Evolutionary conservation across 2,329 filamentous ascomycete genomes (phyloP), one percentile per base, ranked within the genome.

Genomic region (Microcera coccophila): DNA sequence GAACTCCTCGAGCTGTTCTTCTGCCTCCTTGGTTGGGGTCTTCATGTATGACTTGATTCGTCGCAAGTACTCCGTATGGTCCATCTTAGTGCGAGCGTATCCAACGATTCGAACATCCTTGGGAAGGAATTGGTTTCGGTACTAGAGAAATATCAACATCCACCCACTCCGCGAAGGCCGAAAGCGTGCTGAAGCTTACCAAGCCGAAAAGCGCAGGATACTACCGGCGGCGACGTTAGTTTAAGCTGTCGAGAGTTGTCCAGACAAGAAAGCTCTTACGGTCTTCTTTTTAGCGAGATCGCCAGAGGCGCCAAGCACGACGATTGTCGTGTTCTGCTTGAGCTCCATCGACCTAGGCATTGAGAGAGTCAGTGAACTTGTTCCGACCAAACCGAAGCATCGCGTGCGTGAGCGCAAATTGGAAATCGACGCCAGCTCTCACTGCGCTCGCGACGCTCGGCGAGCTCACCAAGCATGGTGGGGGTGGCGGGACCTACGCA

Each of bases 211-310:
- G 83, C 47, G 93, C 93, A 55, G 93, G 93, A 74, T 95, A 98
- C 87, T 95, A 49, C 51, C 32, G 28, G 40, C 32, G 40, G 41
- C 36, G 41, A 47, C 38, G 50, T 60, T 52, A 59, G 57, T 52
- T 44, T 38, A 48, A 36, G 38, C 15, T 36, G 29, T 35, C 26
- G 33, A 26, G 46, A 36, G 47, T 41, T 44, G 50, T n/a, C 43
- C 38, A 43, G 40, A 42, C 32, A 46, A 39, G 39, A n/a, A n/a
- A 42, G 36, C 42, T 43, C 82, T 67, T 72, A 95, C 90, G 35
- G 93, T 98, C 84, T 98, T 98, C 85, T 98, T 98, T 81, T 98
- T 98, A 39, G 93, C 93, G 57, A 98, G 75, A 77, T 98, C 93
- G 62, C 93, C 93, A 40, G 93, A 98, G 54, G 93, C 93, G 62